Conservation (phyloP, 139 green algal genomes). For the Prasinococcaceae sp. region DNA sequence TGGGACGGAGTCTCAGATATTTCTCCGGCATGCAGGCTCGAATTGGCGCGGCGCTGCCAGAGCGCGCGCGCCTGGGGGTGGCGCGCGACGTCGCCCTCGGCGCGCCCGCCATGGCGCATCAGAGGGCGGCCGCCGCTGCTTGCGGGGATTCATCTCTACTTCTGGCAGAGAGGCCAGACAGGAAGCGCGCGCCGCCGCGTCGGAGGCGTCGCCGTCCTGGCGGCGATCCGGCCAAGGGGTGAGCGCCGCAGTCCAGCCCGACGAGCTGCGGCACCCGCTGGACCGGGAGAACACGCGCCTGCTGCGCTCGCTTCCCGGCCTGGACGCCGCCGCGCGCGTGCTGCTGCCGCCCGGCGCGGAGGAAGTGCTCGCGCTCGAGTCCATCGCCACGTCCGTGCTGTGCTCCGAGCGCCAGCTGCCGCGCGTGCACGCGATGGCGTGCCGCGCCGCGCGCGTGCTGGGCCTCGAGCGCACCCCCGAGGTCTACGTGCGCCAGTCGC, state of each 20-base stretch:
- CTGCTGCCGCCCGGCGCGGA: conserved; percentile 61
- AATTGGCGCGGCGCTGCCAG: no score
- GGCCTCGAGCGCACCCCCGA: conserved; percentile 17
- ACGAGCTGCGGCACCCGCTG: conserved; percentile 67
- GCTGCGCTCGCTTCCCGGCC: conserved; percentile 58
- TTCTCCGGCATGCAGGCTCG: no score
- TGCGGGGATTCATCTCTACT: no score
- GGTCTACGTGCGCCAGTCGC: conserved; percentile 46
- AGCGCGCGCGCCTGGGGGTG: no score
- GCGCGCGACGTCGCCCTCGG: no score
- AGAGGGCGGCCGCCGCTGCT: no score
- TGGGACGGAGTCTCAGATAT: no score
- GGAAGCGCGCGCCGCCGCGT: no score
- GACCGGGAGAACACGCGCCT: conserved; percentile 88
- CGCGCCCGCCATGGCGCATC: no score
- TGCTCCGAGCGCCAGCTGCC: conserved; percentile 5
- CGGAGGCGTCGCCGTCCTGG: no score
- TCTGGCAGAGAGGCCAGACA: no score
- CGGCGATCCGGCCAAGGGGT: no score
- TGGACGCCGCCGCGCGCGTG: conserved; percentile 58
- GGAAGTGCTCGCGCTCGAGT: conserved; percentile 82
- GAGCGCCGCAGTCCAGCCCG: conserved; percentile 16
- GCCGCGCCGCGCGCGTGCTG: conserved; percentile 18
- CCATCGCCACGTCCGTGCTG: conserved; percentile 68
- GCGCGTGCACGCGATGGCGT: conserved; percentile 8